Percentiles rank a stretch among this genome's conserved stretches.
Conservation (phyloP, 2,329 filamentous ascomycete species). For the Dryadomyces quercivorus region DNA sequence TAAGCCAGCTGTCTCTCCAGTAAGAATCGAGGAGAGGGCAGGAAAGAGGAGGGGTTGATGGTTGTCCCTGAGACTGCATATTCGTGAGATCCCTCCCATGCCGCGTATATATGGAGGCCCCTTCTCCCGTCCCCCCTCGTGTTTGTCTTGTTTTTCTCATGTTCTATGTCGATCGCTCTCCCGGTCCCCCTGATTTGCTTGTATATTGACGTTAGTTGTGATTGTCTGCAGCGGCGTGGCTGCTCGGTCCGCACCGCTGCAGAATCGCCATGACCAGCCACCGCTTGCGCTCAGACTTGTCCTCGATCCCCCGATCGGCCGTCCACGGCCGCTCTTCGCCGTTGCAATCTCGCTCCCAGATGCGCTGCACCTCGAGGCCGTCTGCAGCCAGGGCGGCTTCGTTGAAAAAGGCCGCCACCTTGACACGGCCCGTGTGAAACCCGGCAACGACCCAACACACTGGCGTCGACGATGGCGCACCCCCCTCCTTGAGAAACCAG, state of each 20-base stretch:
- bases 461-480: conserved; percentile 20
- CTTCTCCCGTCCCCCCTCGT: background rate
- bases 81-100: background rate
- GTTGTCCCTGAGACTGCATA: background rate
- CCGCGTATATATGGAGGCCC: background rate
- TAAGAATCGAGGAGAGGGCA: background rate
- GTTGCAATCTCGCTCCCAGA: conserved; percentile 58
- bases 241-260: conserved; percentile 2
- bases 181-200: no score
- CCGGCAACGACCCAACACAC: conserved; percentile 55
- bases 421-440: conserved; percentile 58
- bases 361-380: conserved; percentile 48
- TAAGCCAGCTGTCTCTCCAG: background rate
- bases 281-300: conserved; percentile 50
- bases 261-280: conserved; percentile 55
- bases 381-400: conserved; percentile 28
- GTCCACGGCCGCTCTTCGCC: conserved; percentile 50
- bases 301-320: conserved; percentile 47
- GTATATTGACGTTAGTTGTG: no score
- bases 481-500: conserved; percentile 40
- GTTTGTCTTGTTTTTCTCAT: background rate
- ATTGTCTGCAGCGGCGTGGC: background rate
- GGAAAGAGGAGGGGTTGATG: background rate
- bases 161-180: background rate
- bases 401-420: conserved; percentile 55